Evolutionary conservation across 192 early-diverging fungal genomes (phyloP).

Genomic region (Coemansia reversa): DNA sequence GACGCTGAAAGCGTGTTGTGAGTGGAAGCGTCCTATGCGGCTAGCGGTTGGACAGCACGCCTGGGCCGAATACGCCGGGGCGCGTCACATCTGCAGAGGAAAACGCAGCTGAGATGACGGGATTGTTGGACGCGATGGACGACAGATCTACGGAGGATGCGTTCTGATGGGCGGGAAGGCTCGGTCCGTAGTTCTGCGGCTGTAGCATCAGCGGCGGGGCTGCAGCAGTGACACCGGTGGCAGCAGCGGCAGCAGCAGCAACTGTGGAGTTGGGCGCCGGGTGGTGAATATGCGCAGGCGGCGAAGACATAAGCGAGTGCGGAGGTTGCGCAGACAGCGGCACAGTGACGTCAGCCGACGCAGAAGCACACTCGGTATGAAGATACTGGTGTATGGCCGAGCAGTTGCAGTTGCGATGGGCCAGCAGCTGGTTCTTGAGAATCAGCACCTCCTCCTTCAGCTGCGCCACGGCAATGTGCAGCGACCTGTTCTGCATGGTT

Average conservation of each 20-base stretch:
- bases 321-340: slow-evolving; percentile 10
- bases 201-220: slow-evolving; percentile 15
- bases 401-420: slow-evolving; percentile 55
- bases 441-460: slow-evolving; percentile 54
- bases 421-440: slow-evolving; percentile 55
- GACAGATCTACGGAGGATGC: slow-evolving; percentile 22
- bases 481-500: slow-evolving; percentile 49
- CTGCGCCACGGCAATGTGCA: slow-evolving; percentile 44
- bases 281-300: slow-evolving; percentile 11
- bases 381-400: slow-evolving; percentile 57
- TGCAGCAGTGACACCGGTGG: slow-evolving; percentile 5
- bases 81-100: not conserved
- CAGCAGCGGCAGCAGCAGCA: slow-evolving; percentile 20
- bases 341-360: not conserved
- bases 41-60: too few species aligned
- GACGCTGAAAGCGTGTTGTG: too few species aligned
- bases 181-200: slow-evolving; percentile 12
- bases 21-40: too few species aligned
- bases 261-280: slow-evolving; percentile 11
- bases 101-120: not conserved
- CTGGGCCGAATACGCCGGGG: too few species aligned
- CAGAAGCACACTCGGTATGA: slow-evolving; percentile 24
- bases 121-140: not conserved
- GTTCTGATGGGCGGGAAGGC: slow-evolving; percentile 13
- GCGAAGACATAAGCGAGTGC: slow-evolving; percentile 24